Percentiles rank a stretch among this genome's conserved stretches.
phyloP scores from a whole-genome alignment of 768 basidiomycete species.

The Amanita phalloides region DNA sequence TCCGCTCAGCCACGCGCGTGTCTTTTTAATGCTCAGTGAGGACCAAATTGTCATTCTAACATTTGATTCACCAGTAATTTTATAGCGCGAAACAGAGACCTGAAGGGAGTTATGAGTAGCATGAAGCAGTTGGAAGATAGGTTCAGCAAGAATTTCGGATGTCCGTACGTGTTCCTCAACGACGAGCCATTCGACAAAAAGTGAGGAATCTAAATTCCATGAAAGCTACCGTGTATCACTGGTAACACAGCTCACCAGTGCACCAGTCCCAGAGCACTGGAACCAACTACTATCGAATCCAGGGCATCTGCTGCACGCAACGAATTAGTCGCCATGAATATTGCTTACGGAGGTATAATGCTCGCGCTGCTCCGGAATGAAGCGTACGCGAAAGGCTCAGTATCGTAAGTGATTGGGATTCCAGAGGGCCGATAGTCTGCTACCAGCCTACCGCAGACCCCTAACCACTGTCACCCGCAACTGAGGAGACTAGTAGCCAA shows the following conservation, averaged over 20 bases:
- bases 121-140: conserved; percentile 77
- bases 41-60: too few species aligned
- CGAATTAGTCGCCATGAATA: conserved; percentile 56
- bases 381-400: conserved; percentile 43
- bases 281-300: conserved; percentile 63
- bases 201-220: conserved; percentile 19
- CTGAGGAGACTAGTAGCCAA: too few species aligned
- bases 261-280: conserved; percentile 48
- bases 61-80: neutral
- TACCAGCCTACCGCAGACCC: too few species aligned
- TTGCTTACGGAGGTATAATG: conserved; percentile 54
- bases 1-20: too few species aligned
- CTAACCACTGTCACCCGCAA: too few species aligned
- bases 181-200: conserved; percentile 65
- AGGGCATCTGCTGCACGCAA: conserved; percentile 53
- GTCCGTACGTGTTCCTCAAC: conserved; percentile 84
- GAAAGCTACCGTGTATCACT: neutral
- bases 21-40: neutral
- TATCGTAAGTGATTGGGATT: conserved; percentile 41
- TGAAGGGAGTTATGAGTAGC: conserved; percentile 48
- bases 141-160: conserved; percentile 80
- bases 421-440: too few species aligned
- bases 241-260: conserved; percentile 34
- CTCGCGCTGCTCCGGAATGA: neutral
- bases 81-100: conserved; percentile 48